Evolutionary conservation across 208 protist genomes (phyloP), one percentile per base, ranked within the genome.

Genomic region (Blastocrithidia nonstop): DNA sequence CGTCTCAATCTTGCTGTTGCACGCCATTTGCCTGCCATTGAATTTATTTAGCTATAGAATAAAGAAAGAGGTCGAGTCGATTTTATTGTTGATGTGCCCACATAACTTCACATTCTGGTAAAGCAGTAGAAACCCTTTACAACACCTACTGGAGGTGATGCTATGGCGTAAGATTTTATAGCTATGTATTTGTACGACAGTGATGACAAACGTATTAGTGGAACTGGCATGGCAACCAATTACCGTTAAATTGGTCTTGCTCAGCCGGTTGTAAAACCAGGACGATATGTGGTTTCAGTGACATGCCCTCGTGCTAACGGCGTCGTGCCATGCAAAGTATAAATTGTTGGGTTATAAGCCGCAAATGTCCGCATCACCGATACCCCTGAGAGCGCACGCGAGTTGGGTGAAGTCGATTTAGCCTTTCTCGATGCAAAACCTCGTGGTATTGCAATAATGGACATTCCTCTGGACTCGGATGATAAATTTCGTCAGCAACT

Each of bases 171-270:
- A 42, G 74, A 88, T 50, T 84, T 76, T 32, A 33, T 83, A n/a
- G 70, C 62, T 3, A 63, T 81, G 54, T 76, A 86, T 49, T 57
- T 89, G 9, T 85, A 89, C 61, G 58, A 85, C 53, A 22, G 43
- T 13, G 44, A 73, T 8, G 56, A 89, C 63, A 67, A 71, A 47
- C 71, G 71, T 44, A 66, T 89, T 25, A 60, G 51, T 37, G 59
- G 58, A 23, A 71, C 61, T 7, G 38, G 58, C 19, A 51, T 59
- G 15, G 75, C 75, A 22, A 80, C 58, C 11, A 86, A 85, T 58
- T 79, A 71, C 62, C 71, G 80, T 26, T 71, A 89, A 41, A 73
- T 71, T 29, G 66, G 72, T 17, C 38, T 89, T 17, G 80, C 82
- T 26, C 61, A 75, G 25, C 67, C 77, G 35, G 49, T 86, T 6